These are phyloP conservation scores for Rhazya stricta DNA, from an alignment of 257 asterid species.

Conservation along the genomic window DNA sequence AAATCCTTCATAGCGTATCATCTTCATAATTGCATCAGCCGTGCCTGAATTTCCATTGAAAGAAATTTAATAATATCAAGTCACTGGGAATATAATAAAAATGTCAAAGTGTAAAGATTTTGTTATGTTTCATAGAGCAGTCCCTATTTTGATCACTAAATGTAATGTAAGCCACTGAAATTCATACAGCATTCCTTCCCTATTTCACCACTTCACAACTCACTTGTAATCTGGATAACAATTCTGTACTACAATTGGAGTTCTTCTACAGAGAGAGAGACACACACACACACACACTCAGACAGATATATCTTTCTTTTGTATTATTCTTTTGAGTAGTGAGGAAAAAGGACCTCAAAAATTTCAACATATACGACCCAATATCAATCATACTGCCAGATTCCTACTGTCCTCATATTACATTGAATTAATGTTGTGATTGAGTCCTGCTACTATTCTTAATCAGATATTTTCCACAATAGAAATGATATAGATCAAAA, in stretches of 20 bases:
- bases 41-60: conserved; percentile 52
- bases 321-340: neutral
- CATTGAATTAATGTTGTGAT: neutral
- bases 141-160: neutral
- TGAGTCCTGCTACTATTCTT: neutral
- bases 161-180: no score
- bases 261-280: no score
- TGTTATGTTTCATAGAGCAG: neutral
- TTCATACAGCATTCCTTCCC: no score
- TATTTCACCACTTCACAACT: neutral
- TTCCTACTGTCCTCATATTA: neutral
- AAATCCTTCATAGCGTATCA: conserved; percentile 76
- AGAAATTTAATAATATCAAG: neutral
- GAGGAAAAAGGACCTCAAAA: neutral
- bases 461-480: neutral
- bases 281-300: neutral
- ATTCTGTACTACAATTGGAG: neutral
- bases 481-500: neutral
- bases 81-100: no score
- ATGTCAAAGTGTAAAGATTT: neutral
- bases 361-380: neutral
- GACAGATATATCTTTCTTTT: neutral
- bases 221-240: neutral
- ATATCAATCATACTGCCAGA: neutral
- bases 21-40: conserved; percentile 76